A percentile compares a stretch with the other conserved stretches of the same genome.
phyloP scores from a whole-genome alignment of 208 protist genomes.

The Wallacemonas sp. region DNA sequence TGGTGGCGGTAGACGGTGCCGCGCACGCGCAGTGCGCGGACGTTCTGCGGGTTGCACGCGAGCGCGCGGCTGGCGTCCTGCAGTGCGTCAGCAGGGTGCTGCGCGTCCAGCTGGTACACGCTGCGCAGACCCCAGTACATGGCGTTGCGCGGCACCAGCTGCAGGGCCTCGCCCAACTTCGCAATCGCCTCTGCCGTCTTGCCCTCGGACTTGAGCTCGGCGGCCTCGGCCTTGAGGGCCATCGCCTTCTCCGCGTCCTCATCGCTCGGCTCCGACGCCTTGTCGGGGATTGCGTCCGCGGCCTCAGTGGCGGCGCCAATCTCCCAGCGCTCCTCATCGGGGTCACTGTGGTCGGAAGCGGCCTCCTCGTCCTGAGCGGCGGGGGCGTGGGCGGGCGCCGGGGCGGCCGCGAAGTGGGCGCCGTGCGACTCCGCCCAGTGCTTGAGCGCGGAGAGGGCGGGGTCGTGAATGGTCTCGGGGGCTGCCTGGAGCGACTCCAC shows the following conservation, averaged over 20 bases:
- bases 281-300: slow-evolving; percentile 32
- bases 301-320: slow-evolving; percentile 25
- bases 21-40: slow-evolving; percentile 71
- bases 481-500: slow-evolving; percentile 31
- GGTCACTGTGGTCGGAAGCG: slow-evolving; percentile 38
- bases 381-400: slow-evolving; percentile 2
- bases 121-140: slow-evolving; percentile 80
- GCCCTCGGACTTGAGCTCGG: slow-evolving; percentile 46
- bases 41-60: slow-evolving; percentile 66
- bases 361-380: slow-evolving; percentile 21
- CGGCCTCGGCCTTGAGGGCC: slow-evolving; percentile 61
- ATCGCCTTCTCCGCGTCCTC: slow-evolving; percentile 60
- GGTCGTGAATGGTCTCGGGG: slow-evolving; percentile 45
- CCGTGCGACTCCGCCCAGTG: slow-evolving; percentile 38
- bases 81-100: slow-evolving; percentile 53
- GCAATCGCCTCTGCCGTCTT: slow-evolving; percentile 52
- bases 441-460: slow-evolving; percentile 39
- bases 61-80: slow-evolving; percentile 67
- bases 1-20: slow-evolving; percentile 71
- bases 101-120: slow-evolving; percentile 56
- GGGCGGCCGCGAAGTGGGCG: slow-evolving; percentile 33
- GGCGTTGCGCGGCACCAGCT: slow-evolving; percentile 56
- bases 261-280: slow-evolving; percentile 39
- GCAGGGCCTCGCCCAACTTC: slow-evolving; percentile 62
- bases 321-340: slow-evolving; percentile 59